These are phyloP conservation scores for Cercospora brassicicola DNA, from an alignment of 2,329 filamentous ascomycete genomes.

Conservation along the genomic window DNA sequence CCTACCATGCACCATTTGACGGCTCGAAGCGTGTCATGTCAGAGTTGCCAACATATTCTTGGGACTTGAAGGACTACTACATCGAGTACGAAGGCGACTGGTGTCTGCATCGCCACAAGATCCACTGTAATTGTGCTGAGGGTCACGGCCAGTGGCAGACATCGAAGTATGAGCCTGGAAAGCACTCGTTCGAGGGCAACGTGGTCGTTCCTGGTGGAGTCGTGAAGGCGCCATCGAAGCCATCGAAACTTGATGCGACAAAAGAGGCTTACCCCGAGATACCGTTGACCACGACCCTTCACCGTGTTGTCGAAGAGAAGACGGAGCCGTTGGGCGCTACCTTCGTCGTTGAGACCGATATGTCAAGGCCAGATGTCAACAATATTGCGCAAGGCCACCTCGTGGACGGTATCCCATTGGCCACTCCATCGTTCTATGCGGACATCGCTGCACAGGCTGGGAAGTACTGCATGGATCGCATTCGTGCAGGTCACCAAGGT, in stretches of 20 bases:
- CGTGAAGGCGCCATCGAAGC: neutral
- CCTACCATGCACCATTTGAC: constrained; percentile 53
- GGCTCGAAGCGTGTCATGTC: constrained; percentile 41
- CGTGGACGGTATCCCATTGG: neutral
- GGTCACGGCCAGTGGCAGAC: neutral
- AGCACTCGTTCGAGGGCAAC: neutral
- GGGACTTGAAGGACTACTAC: neutral
- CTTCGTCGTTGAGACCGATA: neutral
- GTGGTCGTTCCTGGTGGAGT: neutral
- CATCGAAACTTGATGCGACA: neutral
- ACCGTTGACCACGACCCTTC: neutral
- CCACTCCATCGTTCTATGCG: neutral
- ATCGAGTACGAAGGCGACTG: constrained; percentile 1
- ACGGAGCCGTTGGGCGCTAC: neutral
- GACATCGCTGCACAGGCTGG: neutral
- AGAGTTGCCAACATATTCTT: constrained; percentile 54
- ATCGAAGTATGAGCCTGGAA: neutral
- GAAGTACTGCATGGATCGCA: neutral
- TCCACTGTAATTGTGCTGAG: neutral
- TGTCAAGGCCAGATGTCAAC: neutral
- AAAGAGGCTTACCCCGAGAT: neutral
- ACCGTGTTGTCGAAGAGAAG: neutral
- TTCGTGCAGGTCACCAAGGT: neutral
- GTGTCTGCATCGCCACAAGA: neutral
- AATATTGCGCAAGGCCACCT: neutral